Conservation (phyloP, 2,329 filamentous ascomycete genomes). For the Sporothrix sp. region DNA sequence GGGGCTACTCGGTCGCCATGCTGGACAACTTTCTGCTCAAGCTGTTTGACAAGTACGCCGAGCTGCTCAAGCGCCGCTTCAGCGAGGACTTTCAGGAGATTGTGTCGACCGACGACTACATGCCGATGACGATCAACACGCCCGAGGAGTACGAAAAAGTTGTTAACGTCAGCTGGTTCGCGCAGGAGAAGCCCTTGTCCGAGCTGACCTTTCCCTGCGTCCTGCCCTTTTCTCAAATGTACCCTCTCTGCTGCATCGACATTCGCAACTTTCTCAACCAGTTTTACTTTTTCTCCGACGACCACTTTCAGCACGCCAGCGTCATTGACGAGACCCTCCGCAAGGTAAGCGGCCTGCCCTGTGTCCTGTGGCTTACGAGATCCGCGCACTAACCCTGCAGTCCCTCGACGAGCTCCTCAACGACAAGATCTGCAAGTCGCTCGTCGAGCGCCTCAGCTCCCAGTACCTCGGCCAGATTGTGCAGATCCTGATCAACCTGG, state of each 20-base stretch:
- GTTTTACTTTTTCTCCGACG: conserved; percentile 95
- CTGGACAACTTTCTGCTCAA: conserved; percentile 80
- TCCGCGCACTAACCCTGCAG: neutral
- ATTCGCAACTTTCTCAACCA: conserved; percentile 96
- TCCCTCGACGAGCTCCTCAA: conserved; percentile 92
- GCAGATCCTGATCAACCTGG: conserved; percentile 93
- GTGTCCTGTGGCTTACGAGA: neutral
- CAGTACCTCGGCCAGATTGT: conserved; percentile 97
- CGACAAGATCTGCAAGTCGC: conserved; percentile 79
- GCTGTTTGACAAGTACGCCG: conserved; percentile 88
- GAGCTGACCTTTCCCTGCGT: conserved; percentile 85
- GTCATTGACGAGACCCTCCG: conserved; percentile 87
- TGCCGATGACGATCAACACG: conserved; percentile 96
- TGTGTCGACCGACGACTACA: conserved; percentile 92
- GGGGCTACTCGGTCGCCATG: conserved; percentile 74
- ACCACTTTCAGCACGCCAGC: conserved; percentile 84
- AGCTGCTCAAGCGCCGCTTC: conserved; percentile 80
- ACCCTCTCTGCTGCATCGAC: conserved; percentile 94
- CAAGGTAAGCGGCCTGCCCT: conserved; percentile 40
- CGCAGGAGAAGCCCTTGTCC: conserved; percentile 65
- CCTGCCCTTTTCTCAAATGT: conserved; percentile 98
- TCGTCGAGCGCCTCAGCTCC: conserved; percentile 79
- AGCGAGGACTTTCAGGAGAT: conserved; percentile 94
- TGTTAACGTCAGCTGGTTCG: conserved; percentile 92
- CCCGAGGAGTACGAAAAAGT: conserved; percentile 91